Base-by-base conservation (phyloP, 2,329 filamentous ascomycete species). In the Fusarium fujikuroi region DNA sequence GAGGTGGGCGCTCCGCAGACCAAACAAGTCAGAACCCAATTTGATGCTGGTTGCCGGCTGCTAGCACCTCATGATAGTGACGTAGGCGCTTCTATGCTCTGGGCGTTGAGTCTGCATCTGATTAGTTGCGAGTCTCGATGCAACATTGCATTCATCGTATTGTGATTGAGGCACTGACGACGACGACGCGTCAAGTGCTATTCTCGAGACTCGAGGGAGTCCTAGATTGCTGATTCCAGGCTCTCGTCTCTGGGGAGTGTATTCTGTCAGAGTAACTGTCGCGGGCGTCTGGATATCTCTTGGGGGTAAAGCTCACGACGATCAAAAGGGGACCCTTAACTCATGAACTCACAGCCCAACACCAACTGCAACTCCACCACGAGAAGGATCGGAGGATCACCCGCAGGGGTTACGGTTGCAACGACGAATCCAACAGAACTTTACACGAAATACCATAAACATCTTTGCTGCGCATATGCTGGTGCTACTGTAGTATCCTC, bases 11-110 rank as follows among this genome's bases (percentile, higher is more conserved):
- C 60, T 70, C 57, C 46, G 59, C 59, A 70, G 59, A 61, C 57
- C 64, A 69, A 54, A 63, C 66, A 61, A 63, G 70, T 73, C 70
- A 73, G 70, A 73, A 73, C 70, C 70, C 70, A 74, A 74, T 74
- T 36, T 70, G 53, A 58, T 50, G 39, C 47, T 30, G 42, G 43
- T n/a, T 54, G 47, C 54, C 23, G 53, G 58, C 34, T 61, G 34
- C 54, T 28, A 56, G 58, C 23, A 40, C 54, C 54, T 63, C 37
- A 68, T 64, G 62, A 59, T 63, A 36, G 70, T 72, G 70, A 73
- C 70, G 70, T 73, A 60, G 58, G 46, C 19, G 30, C 34, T 52
- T 40, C 39, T 36, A 10, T 28, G 34, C 25, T 54, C 50, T 40
- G 23, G 34, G 50, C 34, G 50, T 40, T 54, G 50, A 28, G 50